Conservation (phyloP, 768 basidiomycete genomes). For the Neoboletus brunneissimus region DNA sequence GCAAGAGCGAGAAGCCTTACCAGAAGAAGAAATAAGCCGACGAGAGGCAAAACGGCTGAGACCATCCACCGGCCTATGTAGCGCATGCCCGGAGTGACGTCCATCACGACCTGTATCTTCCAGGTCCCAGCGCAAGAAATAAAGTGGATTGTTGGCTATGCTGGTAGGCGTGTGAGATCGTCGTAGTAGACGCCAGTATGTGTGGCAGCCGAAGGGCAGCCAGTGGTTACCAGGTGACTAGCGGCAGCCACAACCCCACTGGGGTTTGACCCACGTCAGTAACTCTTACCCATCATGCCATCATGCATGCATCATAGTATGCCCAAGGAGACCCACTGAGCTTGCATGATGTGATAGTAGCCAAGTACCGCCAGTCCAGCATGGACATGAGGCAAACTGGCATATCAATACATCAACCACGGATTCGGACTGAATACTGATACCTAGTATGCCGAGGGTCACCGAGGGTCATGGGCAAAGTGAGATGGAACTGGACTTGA, state of each 20-base stretch:
- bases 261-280: neutral
- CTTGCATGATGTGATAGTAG: neutral
- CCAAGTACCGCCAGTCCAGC: neutral
- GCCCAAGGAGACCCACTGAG: neutral
- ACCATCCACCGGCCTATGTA: constrained; percentile 15
- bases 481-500: neutral
- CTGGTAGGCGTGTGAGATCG: neutral
- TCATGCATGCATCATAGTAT: too few species aligned
- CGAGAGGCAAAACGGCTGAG: constrained; percentile 13
- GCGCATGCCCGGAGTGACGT: constrained; percentile 23
- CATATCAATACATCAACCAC: neutral
- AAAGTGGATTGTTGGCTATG: neutral
- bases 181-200: neutral
- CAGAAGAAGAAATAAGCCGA: constrained; percentile 14
- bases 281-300: neutral
- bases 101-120: neutral
- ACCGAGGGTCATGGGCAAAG: neutral
- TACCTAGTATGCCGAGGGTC: neutral
- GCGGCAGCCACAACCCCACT: neutral
- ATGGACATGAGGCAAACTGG: too few species aligned
- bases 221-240: too few species aligned
- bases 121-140: neutral
- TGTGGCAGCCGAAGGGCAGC: too few species aligned
- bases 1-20: constrained; percentile 4
- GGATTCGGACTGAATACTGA: neutral